Percentiles rank a stretch among this genome's conserved stretches.
phyloP scores from a whole-genome alignment of 768 basidiomycete species.

The Psilocybe subaeruginosa region DNA sequence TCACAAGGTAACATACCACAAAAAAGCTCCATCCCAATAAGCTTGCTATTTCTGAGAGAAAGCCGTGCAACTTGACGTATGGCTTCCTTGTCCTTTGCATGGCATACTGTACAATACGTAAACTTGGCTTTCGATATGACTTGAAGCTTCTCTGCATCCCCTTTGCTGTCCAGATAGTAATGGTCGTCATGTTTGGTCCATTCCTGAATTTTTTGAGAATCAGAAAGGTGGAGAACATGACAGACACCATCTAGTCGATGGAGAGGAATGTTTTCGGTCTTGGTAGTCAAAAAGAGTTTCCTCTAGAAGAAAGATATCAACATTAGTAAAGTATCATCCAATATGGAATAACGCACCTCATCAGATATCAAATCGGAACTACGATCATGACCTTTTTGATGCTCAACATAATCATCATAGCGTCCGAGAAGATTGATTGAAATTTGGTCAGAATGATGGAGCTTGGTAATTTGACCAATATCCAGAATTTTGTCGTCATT shows the following conservation, averaged over 20 bases:
- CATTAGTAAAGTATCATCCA: neutral
- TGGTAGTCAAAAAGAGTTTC: slow-evolving; percentile 44
- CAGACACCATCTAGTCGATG: slow-evolving; percentile 57
- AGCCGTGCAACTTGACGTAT: slow-evolving; percentile 33
- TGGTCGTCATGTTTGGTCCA: slow-evolving; percentile 64
- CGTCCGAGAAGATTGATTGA: slow-evolving; percentile 48
- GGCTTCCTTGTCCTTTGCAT: slow-evolving; percentile 29
- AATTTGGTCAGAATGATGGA: slow-evolving; percentile 33
- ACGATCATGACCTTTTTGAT: slow-evolving; percentile 4
- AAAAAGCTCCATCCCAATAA: slow-evolving; percentile 70
- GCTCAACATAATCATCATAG: slow-evolving; percentile 40
- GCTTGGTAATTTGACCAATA: slow-evolving; percentile 58
- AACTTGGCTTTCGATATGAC: slow-evolving; percentile 29
- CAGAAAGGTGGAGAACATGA: slow-evolving; percentile 43
- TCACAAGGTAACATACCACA: slow-evolving; percentile 46
- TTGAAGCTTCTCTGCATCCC: slow-evolving; percentile 18
- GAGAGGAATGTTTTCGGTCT: slow-evolving; percentile 30
- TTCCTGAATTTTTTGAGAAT: slow-evolving; percentile 35
- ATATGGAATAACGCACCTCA: slow-evolving; percentile 42
- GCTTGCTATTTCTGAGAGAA: slow-evolving; percentile 39
- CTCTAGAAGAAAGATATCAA: slow-evolving; percentile 27
- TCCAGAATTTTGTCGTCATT: slow-evolving; percentile 34
- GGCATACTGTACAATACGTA: slow-evolving; percentile 43
- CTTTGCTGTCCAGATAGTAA: slow-evolving; percentile 51
- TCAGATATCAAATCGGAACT: slow-evolving; percentile 32